These are phyloP conservation scores for Cylindrotheca closterium DNA, from an alignment of 108 stramenopile species.

Conservation along the genomic window DNA sequence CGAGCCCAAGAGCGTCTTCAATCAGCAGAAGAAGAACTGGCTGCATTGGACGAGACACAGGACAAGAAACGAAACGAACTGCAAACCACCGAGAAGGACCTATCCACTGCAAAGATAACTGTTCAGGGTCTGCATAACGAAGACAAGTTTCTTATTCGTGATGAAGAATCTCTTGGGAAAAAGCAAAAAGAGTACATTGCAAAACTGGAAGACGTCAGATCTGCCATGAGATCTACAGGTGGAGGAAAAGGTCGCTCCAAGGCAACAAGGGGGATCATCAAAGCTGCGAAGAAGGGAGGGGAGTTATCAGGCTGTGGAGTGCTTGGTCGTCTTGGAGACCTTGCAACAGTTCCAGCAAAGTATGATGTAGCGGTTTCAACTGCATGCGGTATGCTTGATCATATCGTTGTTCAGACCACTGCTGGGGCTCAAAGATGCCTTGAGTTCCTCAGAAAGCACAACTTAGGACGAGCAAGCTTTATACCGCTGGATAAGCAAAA, in stretches of 20 bases:
- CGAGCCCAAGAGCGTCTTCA: constrained; percentile 73
- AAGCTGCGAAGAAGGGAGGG: constrained; percentile 82
- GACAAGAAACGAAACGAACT: constrained; percentile 50
- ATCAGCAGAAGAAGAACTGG: constrained; percentile 75
- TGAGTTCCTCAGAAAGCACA: constrained; percentile 85
- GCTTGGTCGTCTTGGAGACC: constrained; percentile 95
- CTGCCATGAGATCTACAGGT: constrained; percentile 52
- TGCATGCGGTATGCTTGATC: constrained; percentile 90
- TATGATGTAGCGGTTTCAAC: constrained; percentile 98
- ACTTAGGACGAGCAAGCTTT: constrained; percentile 94
- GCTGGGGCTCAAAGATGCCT: constrained; percentile 93
- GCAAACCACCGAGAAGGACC: constrained; percentile 37
- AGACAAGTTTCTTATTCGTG: constrained; percentile 41
- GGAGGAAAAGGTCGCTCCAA: constrained; percentile 50
- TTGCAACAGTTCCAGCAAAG: constrained; percentile 85
- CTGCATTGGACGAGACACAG: constrained; percentile 57
- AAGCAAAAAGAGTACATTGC: constrained; percentile 58
- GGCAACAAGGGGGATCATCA: constrained; percentile 78
- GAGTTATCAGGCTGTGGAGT: constrained; percentile 84
- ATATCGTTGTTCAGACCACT: constrained; percentile 96
- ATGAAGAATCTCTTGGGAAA: constrained; percentile 54
- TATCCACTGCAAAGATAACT: constrained; percentile 45
- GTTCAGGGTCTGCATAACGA: constrained; percentile 56
- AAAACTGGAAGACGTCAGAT: constrained; percentile 78
- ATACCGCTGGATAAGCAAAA: constrained; percentile 94